Evolutionary conservation across 352 stramenopile species (phyloP), one percentile per base, ranked within the genome.

Genomic region (Phytophthora boehmeriae): DNA sequence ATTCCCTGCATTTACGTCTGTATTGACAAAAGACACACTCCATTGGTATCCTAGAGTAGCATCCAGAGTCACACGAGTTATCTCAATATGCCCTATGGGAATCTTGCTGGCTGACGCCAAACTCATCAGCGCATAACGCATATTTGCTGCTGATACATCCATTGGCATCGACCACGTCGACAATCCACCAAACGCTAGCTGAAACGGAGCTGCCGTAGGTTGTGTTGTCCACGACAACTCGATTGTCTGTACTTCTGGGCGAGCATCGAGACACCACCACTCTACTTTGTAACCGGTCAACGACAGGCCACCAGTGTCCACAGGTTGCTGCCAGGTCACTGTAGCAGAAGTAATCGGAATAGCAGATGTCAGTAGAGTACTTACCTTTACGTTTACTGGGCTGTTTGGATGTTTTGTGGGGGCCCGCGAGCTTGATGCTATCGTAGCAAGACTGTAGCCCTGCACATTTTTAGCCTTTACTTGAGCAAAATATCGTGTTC

Each of bases 91-190:
- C 0, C 56, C 52, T 14, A 82, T 53, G n/a, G 61, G 44, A 44
- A 75, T 62, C 11, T 57, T 62, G 11, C 22, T 53, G 10, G 34
- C 25, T 0, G 69, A 64, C 16, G 91, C 75, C 20, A 98, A 73
- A 57, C 97, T 97, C 75, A 98, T 92, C 17, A 98, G 70, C 20
- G 83, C 81, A 54, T 76, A 88, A 8, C 92, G 81, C 8, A 98
- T 46, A 61, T 96, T 90, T 55, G 89, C 87, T 1, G 89, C 75
- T 9, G 81, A 59, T 2, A 92, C 74, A 71, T 97, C 76, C 55
- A 89, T 89, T 1, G 79, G 71, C 46, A 98, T 63, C 16, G 78
- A 74, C 8, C 76, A 71, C 0, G 91, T 95, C 6, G 71, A 66
- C n/a, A 54, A 58, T n/a, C 78, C 81, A 49, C 84, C 86, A 62